A percentile compares a stretch with the other conserved stretches of the same genome.
phyloP scores from a whole-genome alignment of 192 early-diverging fungal genomes.

The Coemansia sp. region DNA sequence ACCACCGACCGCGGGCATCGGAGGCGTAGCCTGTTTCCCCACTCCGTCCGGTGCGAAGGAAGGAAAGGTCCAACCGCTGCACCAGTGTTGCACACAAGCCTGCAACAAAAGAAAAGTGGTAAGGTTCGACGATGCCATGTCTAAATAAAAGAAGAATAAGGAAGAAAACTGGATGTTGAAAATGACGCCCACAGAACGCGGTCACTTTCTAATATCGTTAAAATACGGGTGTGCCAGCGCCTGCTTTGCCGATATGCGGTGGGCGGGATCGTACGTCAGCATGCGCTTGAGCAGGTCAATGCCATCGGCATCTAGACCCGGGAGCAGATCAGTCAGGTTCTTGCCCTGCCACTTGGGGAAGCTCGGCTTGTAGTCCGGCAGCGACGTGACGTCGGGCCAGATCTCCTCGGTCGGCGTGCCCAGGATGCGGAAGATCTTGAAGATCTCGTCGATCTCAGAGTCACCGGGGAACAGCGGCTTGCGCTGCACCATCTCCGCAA shows the following conservation, averaged over 20 bases:
- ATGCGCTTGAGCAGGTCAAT: conserved; percentile 69
- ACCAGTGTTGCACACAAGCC: background rate
- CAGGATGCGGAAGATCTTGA: conserved; percentile 79
- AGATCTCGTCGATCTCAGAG: conserved; percentile 91
- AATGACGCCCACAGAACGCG: background rate
- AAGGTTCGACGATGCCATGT: background rate
- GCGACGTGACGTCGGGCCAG: conserved; percentile 70
- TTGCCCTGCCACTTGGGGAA: conserved; percentile 72
- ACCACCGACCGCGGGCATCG: background rate
- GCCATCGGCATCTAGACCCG: conserved; percentile 59
- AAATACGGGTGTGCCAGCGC: conserved; percentile 82
- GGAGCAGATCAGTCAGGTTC: conserved; percentile 50
- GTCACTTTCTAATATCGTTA: conserved; percentile 35
- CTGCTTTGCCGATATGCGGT: conserved; percentile 80
- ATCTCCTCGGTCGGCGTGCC: conserved; percentile 76
- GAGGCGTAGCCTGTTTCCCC: too few relatives aligned
- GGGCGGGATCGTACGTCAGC: conserved; percentile 70
- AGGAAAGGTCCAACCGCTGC: too few relatives aligned
- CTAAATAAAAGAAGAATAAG: background rate
- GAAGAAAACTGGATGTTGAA: background rate
- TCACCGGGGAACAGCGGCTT: conserved; percentile 84
- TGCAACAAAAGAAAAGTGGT: background rate
- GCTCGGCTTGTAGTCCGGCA: conserved; percentile 77
- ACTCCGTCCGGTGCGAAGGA: too few relatives aligned
- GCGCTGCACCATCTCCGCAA: conserved; percentile 86